phyloP scores from a whole-genome alignment of 345 rosid species.

The Camelina laxa region DNA sequence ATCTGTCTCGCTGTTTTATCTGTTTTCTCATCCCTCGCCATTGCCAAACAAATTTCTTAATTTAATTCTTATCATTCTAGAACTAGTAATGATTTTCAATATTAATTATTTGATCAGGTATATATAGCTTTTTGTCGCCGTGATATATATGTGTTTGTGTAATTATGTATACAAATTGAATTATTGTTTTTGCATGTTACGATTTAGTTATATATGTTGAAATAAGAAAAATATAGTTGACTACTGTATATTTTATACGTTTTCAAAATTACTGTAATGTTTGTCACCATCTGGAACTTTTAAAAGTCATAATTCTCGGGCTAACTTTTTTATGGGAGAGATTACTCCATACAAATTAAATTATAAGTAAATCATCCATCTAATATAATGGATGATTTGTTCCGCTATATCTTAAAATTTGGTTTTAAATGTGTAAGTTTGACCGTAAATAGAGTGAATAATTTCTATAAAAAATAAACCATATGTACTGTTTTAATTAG shows the following conservation, averaged over 20 bases:
- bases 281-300: not conserved
- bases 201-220: not conserved
- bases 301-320: not conserved
- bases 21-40: conserved; percentile 55
- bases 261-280: not conserved
- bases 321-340: not conserved
- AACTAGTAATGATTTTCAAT: not conserved
- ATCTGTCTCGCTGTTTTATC: conserved; percentile 56
- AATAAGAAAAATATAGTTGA: not conserved
- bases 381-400: no score
- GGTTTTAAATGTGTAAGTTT: no score
- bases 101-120: not conserved
- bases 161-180: not conserved
- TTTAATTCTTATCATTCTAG: not conserved
- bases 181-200: not conserved
- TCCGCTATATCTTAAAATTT: no score
- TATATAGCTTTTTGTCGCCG: conserved; percentile 3
- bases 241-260: not conserved
- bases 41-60: conserved; percentile 41
- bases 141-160: not conserved
- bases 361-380: no score
- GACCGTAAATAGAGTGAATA: no score
- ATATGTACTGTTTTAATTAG: no score
- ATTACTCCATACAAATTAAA: no score
- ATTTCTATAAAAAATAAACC: no score